A percentile compares a stretch with the other conserved stretches of the same genome.
Conservation (phyloP, 352 stramenopile species). For the Globisporangium cylindrosporum region DNA sequence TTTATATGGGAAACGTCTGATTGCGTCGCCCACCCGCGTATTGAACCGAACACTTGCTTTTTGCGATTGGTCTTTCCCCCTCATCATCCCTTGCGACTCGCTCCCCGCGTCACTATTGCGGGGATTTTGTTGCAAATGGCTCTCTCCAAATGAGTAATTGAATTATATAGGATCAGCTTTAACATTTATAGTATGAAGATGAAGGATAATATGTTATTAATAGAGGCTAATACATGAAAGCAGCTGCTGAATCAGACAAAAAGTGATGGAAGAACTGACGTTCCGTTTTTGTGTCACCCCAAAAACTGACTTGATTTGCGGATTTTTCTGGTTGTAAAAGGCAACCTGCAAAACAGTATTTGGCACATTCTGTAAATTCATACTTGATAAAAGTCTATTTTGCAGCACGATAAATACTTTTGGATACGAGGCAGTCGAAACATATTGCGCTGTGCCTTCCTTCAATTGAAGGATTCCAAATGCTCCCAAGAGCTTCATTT, state of each 20-base stretch:
- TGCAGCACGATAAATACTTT: neutral
- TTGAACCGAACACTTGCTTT: neutral
- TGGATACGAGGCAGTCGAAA: neutral
- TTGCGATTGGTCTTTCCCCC: neutral
- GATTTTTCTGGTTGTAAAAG: conserved; percentile 3
- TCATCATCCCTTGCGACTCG: neutral
- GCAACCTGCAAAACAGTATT: neutral
- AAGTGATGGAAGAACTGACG: neutral
- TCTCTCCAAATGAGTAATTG: neutral
- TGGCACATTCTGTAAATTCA: neutral
- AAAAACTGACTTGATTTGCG: conserved; percentile 16
- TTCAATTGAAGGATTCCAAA: neutral
- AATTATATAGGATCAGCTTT: neutral
- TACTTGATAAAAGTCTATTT: neutral
- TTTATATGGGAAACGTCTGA: conserved; percentile 12
- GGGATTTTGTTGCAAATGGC: neutral
- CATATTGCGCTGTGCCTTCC: neutral
- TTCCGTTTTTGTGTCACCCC: neutral
- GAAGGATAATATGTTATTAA: neutral
- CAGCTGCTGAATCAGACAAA: conserved; percentile 1
- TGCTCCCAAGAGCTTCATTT: neutral
- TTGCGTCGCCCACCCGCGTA: neutral
- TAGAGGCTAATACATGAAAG: neutral
- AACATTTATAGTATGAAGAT: neutral
- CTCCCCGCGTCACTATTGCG: neutral